Evolutionary conservation across 108 stramenopile species (phyloP), one percentile per base, ranked within the genome.

Genomic region (Skeletonema menzelii): DNA sequence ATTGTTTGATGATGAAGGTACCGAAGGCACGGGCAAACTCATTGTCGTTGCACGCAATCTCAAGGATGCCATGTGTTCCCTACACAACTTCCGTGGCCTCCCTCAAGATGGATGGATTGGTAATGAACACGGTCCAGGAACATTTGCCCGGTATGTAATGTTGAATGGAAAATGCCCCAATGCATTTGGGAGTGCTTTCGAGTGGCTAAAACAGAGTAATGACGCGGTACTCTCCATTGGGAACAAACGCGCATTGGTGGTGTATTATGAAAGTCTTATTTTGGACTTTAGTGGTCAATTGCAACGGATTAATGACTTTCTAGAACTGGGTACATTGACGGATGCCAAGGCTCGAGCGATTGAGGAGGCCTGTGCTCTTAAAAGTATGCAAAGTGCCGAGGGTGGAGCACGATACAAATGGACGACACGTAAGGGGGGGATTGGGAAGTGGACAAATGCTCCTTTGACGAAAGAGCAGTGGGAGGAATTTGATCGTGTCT

Each of bases 361-460:
- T 11, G 38, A 40, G 42, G 59, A 60, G 10, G 59, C 59, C 3
- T 53, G 49, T 53, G 49, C 49, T 10, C 8, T 53, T 0, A 8
- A 53, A 53, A 53, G 49, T 53, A 27, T 86, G 80, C 72, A 64
- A 67, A 27, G 61, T 65, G 46, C 75, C 73, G 56, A 79, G 67
- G 59, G 28, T 58, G 35, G 73, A 59, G n/a, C 68, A 74, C 44
- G 85, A 82, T 53, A 53, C 24, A 22, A 8, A 22, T 53, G 8
- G 2, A 60, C 44, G 13, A 13, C 44, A 19, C 27, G 59, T 17
- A 44, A 42, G 59, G 59, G 59, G 17, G 44, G 59, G 27, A 60
- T 60, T 47, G 59, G 59, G 44, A 47, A 60, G 27, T 60, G 59
- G 59, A 8, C 42, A 40, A 4, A 60, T 20, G 49, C 49, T n/a